Conservation (phyloP, 495 filamentous ascomycete genomes). For the Opeltia flavorubescens region DNA sequence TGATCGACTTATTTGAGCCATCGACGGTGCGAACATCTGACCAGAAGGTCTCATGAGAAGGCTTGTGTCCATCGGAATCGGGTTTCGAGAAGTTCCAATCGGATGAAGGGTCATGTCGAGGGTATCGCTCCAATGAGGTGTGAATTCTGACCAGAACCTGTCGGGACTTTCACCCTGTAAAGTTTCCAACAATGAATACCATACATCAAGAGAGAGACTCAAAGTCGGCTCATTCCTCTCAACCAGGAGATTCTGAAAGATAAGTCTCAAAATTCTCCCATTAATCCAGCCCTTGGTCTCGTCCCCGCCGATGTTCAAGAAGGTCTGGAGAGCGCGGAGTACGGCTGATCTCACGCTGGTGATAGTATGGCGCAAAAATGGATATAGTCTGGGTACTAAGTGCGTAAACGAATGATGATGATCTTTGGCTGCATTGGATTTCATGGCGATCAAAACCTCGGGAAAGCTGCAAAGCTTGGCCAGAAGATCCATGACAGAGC, state of each 20-base stretch:
- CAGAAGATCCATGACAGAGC: conserved; percentile 92
- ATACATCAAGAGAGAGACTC: conserved; percentile 70
- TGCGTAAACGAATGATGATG: conserved; percentile 77
- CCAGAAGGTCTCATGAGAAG: conserved; percentile 95
- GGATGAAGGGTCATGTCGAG: conserved; percentile 72
- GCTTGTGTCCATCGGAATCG: conserved; percentile 74
- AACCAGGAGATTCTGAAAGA: conserved; percentile 90
- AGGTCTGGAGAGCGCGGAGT: conserved; percentile 81
- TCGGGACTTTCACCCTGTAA: conserved; percentile 43
- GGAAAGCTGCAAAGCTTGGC: conserved; percentile 92
- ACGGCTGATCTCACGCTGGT: conserved; percentile 89
- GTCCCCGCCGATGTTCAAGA: conserved; percentile 69
- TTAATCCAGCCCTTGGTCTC: conserved; percentile 84
- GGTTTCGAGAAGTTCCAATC: conserved; percentile 78
- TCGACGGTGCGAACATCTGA: conserved; percentile 49
- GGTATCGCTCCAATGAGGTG: conserved; percentile 57
- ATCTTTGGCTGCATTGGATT: conserved; percentile 68
- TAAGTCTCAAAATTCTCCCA: conserved; percentile 71
- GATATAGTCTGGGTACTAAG: conserved; percentile 85
- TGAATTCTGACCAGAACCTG: conserved; percentile 49
- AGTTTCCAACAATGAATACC: conserved; percentile 59
- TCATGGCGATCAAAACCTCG: conserved; percentile 88
- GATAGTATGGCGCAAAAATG: conserved; percentile 93
- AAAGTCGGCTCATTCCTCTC: conserved; percentile 74
- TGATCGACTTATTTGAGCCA: conserved; percentile 36